phyloP scores from a whole-genome alignment of 345 rosid genomes.

The Eucalyptus albens region DNA sequence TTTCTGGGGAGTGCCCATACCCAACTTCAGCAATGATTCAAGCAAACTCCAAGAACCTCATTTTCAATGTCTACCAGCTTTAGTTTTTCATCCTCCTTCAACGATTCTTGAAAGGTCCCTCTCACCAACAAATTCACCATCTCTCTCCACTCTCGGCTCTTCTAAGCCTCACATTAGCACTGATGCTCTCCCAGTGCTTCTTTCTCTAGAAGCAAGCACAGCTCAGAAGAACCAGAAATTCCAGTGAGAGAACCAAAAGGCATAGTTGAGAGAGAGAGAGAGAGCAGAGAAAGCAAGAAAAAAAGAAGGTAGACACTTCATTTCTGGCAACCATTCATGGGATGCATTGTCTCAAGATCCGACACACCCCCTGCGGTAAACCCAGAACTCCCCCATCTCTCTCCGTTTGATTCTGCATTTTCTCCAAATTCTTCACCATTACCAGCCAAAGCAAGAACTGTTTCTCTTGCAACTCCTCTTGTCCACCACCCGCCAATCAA shows the following conservation, averaged over 20 bases:
- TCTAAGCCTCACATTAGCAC: neutral
- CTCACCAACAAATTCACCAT: slow-evolving; percentile 5
- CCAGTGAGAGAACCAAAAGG: neutral
- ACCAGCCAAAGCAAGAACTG: slow-evolving; percentile 15
- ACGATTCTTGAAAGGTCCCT: slow-evolving; percentile 45
- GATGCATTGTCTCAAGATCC: slow-evolving; percentile 60
- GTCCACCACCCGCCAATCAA: slow-evolving; percentile 82
- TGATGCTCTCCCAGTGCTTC: neutral
- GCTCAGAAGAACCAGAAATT: neutral
- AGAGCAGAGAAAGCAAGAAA: neutral
- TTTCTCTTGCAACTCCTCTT: slow-evolving; percentile 55
- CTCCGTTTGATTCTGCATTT: neutral
- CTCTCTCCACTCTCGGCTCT: slow-evolving; percentile 1
- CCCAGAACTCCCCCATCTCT: neutral
- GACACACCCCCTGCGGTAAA: neutral
- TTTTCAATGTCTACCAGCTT: neutral
- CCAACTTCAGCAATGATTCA: neutral
- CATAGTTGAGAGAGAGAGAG: neutral
- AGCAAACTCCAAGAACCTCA: neutral
- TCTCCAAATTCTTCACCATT: slow-evolving; percentile 14
- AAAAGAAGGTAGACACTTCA: neutral
- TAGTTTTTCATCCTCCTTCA: slow-evolving; percentile 12
- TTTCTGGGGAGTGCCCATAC: neutral
- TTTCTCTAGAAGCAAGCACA: neutral
- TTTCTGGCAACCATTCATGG: slow-evolving; percentile 31